Base-by-base conservation (phyloP, 495 filamentous ascomycete species). In the Niebla homalea region DNA sequence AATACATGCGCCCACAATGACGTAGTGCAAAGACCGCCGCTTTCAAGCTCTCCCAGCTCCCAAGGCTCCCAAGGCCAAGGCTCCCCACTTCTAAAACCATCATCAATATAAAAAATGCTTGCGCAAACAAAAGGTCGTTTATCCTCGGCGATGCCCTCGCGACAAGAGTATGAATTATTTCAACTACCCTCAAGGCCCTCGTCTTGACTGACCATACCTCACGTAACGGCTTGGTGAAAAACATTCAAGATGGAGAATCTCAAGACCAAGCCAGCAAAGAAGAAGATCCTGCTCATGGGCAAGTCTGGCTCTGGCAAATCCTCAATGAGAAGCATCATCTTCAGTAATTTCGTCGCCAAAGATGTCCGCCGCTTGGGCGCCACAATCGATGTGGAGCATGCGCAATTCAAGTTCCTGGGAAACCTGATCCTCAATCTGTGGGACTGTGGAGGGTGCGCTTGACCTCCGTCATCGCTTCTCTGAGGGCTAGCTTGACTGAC, bases 241-340 rank as follows among this genome's bases (percentile, higher is more conserved):
- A 32, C 5, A 2, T 32, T 32, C 49, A 52, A 18, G 10, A 59
- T 57, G 52, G 48, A 59, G 16, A 54, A 11, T 18, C 46, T 52
- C 32, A 57, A 52, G 41, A 61, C 62, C 36, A 69, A 73, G 40
- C 72, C 74, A 52, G 69, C 73, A 61, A 76, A 77, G 65, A 75
- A 71, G 69, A 77, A 77, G 70, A 72, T 77, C 29, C 64, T 77
- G 14, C 51, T 77, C 37, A 77, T 77, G 90, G 92, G 92, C 54
- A 96, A 96, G 70, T 89, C 84, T 54, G 92, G 92, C 51, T 94
- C 90, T n/a, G 92, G 92, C n/a, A 98, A 98, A 65, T 94, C 89
- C 26, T 94, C 88, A 43, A 98, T 98, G 92, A 78, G 93, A 47
- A 89, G 83, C 49, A 97, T 98, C 58, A 93, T 98, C 58, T 98